phyloP scores from a whole-genome alignment of 2,329 filamentous ascomycete species.

The Canariomyces notabilis region DNA sequence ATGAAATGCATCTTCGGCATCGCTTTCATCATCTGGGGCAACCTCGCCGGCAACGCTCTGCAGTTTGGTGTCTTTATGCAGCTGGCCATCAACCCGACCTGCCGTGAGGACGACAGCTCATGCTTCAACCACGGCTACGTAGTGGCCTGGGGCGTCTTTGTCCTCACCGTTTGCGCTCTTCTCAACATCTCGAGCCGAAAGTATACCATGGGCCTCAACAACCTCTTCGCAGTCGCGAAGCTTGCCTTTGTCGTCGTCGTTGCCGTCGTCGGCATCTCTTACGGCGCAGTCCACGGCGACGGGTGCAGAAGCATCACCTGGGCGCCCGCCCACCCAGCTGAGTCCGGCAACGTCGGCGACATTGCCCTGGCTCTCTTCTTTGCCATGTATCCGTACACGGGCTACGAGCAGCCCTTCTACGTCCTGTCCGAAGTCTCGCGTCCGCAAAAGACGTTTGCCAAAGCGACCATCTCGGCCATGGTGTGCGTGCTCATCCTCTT shows the following conservation, averaged over 20 bases:
- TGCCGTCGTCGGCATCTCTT: too few relatives aligned
- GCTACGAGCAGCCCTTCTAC: slow-evolving; percentile 23
- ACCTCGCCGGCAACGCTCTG: slow-evolving; percentile 36
- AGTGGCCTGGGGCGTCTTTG: slow-evolving; percentile 37
- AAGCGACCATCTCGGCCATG: too few relatives aligned
- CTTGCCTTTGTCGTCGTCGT: too few relatives aligned
- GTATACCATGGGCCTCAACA: slow-evolving; percentile 37
- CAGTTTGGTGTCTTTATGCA: slow-evolving; percentile 30
- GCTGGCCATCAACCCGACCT: slow-evolving; percentile 24
- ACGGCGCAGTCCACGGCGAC: too few relatives aligned
- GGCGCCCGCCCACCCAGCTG: too few relatives aligned
- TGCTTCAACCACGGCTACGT: slow-evolving; percentile 26
- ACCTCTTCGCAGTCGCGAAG: slow-evolving; percentile 30
- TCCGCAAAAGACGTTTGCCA: slow-evolving; percentile 35
- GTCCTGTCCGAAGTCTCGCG: slow-evolving; percentile 37
- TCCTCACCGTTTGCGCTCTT: slow-evolving; percentile 34
- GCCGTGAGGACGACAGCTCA: slow-evolving; percentile 25
- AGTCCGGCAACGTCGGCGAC: slow-evolving; percentile 14
- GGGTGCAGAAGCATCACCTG: too few relatives aligned
- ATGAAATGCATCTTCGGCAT: slow-evolving; percentile 37
- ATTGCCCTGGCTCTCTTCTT: slow-evolving; percentile 23
- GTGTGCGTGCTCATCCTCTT: too few relatives aligned
- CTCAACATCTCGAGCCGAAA: slow-evolving; percentile 39
- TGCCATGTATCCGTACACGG: slow-evolving; percentile 22
- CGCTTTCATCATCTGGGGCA: neutral